Evolutionary conservation across 306 rosid species (phyloP).

Genomic region (Dicorynia guianensis): DNA sequence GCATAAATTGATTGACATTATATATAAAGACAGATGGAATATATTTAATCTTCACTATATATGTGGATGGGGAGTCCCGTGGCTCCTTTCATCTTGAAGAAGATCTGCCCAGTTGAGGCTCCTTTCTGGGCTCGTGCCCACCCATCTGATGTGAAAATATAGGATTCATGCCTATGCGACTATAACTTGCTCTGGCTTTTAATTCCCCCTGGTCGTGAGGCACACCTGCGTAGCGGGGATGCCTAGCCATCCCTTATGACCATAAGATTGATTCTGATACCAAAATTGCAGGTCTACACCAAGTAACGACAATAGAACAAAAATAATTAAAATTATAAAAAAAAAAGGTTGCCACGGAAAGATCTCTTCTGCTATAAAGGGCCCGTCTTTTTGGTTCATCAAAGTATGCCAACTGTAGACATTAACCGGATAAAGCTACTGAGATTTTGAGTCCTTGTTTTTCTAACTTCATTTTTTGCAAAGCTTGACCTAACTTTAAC

Average conservation of each 20-base stretch:
- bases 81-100: background rate
- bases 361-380: background rate
- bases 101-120: background rate
- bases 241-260: background rate
- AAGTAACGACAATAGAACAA: background rate
- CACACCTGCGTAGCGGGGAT: background rate
- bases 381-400: background rate
- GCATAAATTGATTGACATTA: background rate
- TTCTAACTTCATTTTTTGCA: background rate
- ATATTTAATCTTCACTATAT: background rate
- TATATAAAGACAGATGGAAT: background rate
- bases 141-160: background rate
- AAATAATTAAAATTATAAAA: background rate
- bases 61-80: background rate
- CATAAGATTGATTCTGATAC: background rate
- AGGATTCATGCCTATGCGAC: background rate
- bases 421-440: background rate
- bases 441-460: slow-evolving; percentile 9
- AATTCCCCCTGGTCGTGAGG: background rate
- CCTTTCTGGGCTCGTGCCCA: background rate
- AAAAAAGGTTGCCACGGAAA: background rate
- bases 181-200: background rate
- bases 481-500: background rate
- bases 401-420: background rate
- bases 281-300: slow-evolving; percentile 4